Base-by-base conservation (phyloP, 331 rosid genomes). In the Dryas integrifolia region DNA sequence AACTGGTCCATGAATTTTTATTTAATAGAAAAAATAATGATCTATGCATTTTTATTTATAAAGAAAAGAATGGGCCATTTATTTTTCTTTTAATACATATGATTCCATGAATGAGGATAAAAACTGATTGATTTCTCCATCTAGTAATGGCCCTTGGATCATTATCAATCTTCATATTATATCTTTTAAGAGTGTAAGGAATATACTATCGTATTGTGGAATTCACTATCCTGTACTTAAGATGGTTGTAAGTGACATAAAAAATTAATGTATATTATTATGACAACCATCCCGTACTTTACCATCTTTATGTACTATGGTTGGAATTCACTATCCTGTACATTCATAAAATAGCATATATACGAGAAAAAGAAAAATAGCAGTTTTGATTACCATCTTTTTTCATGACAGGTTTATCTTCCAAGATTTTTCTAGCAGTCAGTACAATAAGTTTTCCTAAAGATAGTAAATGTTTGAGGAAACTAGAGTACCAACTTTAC, bases 401-500 rank as follows among this genome's bases (percentile, higher is more conserved):
- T 5, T 11, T 30, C 35, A 30, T 30, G 2, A 30, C 35, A 30
- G 35, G 18, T 9, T 65, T 47, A 26, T 26, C 12, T 1, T 35
- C 9, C 5, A 9, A 35, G 2, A 35, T 69, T n/a, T 49, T 39
- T 18, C 39, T n/a, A 35, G 12, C 26, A 14, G 9, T 26, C 12
- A 14, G 44, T 9, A 66, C 58, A 30, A 30, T 26, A 26, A 26
- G 58, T 47, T 47, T 47, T 12, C 44, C 48, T 43, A 63, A 9
- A 63, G 18, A 24, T 47, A 65, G 24, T 21, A 21, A 39, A 0
- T 16, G 13, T 12, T 53, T 5, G 7, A 52, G 58, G 62, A 69
- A 69, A 69, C 62, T 53, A 21, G 21, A 38, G 7, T 69, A 40
- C 40, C 6, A 53, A 69, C 62, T 53, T 6, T 24, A 56, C 53